phyloP scores from a whole-genome alignment of 306 rosid genomes.

The Oemleria cerasiformis region DNA sequence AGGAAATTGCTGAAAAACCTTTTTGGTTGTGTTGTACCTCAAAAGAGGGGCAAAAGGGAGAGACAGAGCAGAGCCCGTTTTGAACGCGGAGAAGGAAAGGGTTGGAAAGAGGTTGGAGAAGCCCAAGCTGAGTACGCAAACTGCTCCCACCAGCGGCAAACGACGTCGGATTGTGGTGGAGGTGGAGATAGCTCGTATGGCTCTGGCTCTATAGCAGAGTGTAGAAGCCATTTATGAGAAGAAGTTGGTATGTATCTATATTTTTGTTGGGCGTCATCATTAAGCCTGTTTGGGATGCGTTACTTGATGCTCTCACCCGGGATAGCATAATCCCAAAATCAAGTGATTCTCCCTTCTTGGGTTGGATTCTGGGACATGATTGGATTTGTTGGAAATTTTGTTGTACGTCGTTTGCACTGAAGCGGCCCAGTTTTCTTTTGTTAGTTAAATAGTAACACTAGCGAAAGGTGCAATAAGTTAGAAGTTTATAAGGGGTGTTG shows the following conservation, averaged over 20 bases:
- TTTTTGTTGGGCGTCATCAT: constrained; percentile 15
- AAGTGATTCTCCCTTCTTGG: not conserved
- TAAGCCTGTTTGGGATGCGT: constrained; percentile 15
- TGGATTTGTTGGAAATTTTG: no score
- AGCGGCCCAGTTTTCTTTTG: no score
- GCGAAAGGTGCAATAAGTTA: no score
- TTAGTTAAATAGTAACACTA: no score
- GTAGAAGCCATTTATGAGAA: constrained; percentile 46
- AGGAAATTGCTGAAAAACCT: not conserved
- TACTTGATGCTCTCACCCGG: constrained; percentile 17
- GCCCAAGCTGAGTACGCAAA: constrained; percentile 70
- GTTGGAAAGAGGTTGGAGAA: constrained; percentile 48
- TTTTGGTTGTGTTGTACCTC: constrained; percentile 27
- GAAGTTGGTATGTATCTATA: not conserved
- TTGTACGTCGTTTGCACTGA: no score
- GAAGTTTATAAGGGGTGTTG: no score
- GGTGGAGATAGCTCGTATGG: constrained; percentile 19
- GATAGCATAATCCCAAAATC: not conserved
- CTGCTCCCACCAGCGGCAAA: constrained; percentile 70
- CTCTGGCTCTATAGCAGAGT: constrained; percentile 30
- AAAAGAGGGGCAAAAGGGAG: constrained; percentile 38
- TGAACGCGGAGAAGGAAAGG: constrained; percentile 39
- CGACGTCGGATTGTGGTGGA: constrained; percentile 59
- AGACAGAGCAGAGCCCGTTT: constrained; percentile 54
- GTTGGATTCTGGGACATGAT: not conserved